phyloP scores from a whole-genome alignment of 805 yeast species.

The Alloascoidea africana region DNA sequence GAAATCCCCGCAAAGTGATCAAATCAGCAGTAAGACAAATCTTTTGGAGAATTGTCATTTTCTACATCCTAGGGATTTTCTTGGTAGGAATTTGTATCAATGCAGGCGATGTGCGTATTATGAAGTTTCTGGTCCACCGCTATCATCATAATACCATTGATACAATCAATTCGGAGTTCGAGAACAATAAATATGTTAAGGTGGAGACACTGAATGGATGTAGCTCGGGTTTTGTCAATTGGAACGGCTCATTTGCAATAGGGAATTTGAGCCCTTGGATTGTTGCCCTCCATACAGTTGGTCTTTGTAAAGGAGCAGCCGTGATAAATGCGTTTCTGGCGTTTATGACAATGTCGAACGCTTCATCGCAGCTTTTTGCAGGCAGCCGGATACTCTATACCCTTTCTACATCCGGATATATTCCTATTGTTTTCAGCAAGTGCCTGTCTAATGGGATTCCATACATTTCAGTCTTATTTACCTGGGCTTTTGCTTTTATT shows the following conservation, averaged over 20 bases:
- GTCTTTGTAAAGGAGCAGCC: slow-evolving; percentile 32
- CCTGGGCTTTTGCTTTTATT: slow-evolving; percentile 44
- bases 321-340: slow-evolving; percentile 37
- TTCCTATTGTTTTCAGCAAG: slow-evolving; percentile 42
- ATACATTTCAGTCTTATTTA: slow-evolving; percentile 47
- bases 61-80: slow-evolving; percentile 54
- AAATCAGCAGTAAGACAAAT: slow-evolving; percentile 68
- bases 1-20: slow-evolving; percentile 60
- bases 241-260: slow-evolving; percentile 16
- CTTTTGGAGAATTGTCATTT: slow-evolving; percentile 51
- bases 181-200: slow-evolving; percentile 9
- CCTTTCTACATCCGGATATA: slow-evolving; percentile 37
- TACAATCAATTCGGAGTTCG: slow-evolving; percentile 3
- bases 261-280: slow-evolving; percentile 44
- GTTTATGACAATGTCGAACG: slow-evolving; percentile 41
- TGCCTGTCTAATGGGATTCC: slow-evolving; percentile 64
- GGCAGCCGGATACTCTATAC: slow-evolving; percentile 44
- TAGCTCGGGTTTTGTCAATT: slow-evolving; percentile 1
- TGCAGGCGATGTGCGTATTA: slow-evolving; percentile 42
- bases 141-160: slow-evolving; percentile 12
- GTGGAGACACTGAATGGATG: slow-evolving; percentile 4
- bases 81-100: slow-evolving; percentile 59
- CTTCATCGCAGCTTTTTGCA: slow-evolving; percentile 42
- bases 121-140: slow-evolving; percentile 11
- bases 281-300: slow-evolving; percentile 36